Evolutionary conservation across 768 basidiomycete species (phyloP).

Genomic region (Leccinum subgranulosum): DNA sequence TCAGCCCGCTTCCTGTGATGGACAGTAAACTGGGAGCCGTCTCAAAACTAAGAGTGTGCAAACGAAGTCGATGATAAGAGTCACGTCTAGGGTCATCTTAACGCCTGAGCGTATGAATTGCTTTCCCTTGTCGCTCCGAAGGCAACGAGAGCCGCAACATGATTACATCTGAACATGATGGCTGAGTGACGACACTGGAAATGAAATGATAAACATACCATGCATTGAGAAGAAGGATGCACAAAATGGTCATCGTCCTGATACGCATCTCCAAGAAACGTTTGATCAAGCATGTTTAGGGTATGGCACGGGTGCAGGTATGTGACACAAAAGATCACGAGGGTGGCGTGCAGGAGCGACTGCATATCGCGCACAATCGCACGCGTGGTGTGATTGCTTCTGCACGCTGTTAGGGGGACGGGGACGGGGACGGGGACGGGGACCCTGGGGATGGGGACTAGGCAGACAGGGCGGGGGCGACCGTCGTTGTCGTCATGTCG

Average conservation of each 20-base stretch:
- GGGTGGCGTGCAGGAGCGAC: no score
- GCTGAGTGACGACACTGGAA: neutral
- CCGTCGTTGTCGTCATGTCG: no score
- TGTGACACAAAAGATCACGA: no score
- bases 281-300: slow-evolving; percentile 46
- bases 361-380: no score
- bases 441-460: no score
- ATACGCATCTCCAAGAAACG: slow-evolving; percentile 73
- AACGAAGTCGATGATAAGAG: slow-evolving; percentile 59
- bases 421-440: no score
- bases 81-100: slow-evolving; percentile 76
- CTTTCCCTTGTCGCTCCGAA: slow-evolving; percentile 67
- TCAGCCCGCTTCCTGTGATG: slow-evolving; percentile 68
- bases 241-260: slow-evolving; percentile 57
- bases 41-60: slow-evolving; percentile 25
- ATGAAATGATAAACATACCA: slow-evolving; percentile 41
- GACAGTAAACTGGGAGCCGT: neutral
- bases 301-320: no score
- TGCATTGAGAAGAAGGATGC: slow-evolving; percentile 64
- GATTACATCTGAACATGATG: slow-evolving; percentile 52
- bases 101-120: slow-evolving; percentile 67
- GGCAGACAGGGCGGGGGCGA: no score
- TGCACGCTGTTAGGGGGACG: no score
- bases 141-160: slow-evolving; percentile 51
- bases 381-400: no score